A percentile compares a stretch with the other conserved stretches of the same genome.
Evolutionary conservation across 345 rosid species (phyloP).

Genomic region (Barbarea vulgaris): DNA sequence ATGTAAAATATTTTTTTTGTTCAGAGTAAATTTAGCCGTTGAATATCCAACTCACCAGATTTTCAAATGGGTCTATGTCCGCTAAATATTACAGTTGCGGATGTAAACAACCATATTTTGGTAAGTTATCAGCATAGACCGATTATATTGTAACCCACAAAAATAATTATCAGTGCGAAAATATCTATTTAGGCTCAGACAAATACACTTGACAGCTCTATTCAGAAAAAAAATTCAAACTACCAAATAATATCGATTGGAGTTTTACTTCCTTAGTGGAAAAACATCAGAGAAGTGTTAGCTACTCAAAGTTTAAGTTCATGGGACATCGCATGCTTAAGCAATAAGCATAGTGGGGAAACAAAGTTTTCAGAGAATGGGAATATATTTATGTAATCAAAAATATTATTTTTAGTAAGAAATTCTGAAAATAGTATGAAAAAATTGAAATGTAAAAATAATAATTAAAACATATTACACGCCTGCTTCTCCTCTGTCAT

Average conservation of each 20-base stretch:
- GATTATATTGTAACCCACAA: no score
- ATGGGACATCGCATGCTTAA: conserved; percentile 20
- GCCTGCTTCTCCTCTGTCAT: conserved; percentile 38
- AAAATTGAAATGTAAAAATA: not conserved
- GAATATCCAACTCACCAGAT: no score
- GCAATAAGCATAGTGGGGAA: not conserved
- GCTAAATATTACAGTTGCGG: no score
- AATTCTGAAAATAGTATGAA: conserved; percentile 12
- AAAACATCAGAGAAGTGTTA: conserved; percentile 17
- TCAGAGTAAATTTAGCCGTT: no score
- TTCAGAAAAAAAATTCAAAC: no score
- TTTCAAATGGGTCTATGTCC: no score
- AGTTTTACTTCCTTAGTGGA: not conserved
- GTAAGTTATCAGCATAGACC: no score
- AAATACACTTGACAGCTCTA: no score
- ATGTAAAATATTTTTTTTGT: no score
- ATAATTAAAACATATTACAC: conserved; percentile 32
- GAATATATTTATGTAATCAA: not conserved
- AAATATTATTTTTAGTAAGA: not conserved
- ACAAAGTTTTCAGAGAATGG: conserved; percentile 5
- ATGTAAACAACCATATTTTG: no score
- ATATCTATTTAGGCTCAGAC: no score
- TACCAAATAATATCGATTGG: not conserved
- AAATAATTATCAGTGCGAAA: no score
- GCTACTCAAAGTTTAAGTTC: conserved; percentile 27